Percentiles rank a stretch among this genome's conserved stretches.
Evolutionary conservation across 352 stramenopile genomes (phyloP).

Genomic region (Thalassiosira livingstoniorum): DNA sequence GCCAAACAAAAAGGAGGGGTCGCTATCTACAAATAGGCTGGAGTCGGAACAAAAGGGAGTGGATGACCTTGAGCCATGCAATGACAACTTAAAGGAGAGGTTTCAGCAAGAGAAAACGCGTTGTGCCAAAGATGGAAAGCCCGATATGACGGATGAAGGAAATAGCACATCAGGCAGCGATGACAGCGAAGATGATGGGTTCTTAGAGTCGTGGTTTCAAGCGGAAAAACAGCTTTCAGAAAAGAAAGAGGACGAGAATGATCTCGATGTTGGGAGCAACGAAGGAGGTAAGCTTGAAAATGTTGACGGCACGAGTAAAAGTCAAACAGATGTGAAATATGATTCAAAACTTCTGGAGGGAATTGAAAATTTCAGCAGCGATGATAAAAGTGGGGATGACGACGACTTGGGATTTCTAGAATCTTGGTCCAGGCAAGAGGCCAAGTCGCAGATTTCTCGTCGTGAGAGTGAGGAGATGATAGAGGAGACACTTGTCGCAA

Average conservation of each 20-base stretch:
- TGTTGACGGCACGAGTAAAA: too few relatives aligned
- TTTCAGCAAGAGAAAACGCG: too few relatives aligned
- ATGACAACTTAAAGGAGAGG: too few relatives aligned
- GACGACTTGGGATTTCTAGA: conserved; percentile 33
- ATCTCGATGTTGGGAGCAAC: neutral
- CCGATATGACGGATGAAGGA: neutral
- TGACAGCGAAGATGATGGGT: conserved; percentile 2
- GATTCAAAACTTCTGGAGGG: too few relatives aligned
- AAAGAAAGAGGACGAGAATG: neutral
- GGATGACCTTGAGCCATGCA: too few relatives aligned
- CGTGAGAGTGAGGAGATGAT: conserved; percentile 3
- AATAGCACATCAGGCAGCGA: neutral
- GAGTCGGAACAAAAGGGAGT: too few relatives aligned
- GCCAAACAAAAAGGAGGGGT: too few relatives aligned
- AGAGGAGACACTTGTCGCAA: too few relatives aligned
- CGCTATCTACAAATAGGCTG: too few relatives aligned
- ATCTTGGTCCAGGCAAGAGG: conserved; percentile 17
- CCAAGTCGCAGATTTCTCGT: conserved; percentile 11
- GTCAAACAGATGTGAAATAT: too few relatives aligned
- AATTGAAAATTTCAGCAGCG: neutral
- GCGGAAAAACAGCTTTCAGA: neutral
- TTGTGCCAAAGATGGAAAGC: too few relatives aligned
- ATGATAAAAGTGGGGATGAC: conserved; percentile 11
- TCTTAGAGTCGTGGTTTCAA: conserved; percentile 10
- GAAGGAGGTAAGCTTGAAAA: too few relatives aligned